phyloP scores from a whole-genome alignment of 2,329 filamentous ascomycete species.

The Onygenales sp. region DNA sequence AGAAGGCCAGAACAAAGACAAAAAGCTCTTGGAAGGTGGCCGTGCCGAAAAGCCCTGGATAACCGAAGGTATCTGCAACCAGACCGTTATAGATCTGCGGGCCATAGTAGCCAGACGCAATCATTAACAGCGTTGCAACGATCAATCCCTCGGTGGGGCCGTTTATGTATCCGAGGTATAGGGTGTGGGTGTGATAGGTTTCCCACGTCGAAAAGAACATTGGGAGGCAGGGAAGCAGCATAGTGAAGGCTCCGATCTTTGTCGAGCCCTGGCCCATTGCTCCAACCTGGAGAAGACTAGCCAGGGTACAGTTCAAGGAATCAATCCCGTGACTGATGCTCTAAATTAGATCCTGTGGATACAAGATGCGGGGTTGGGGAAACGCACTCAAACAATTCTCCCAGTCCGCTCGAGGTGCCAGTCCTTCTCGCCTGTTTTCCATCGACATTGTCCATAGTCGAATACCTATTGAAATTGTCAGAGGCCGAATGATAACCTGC shows the following conservation, averaged over 20 bases:
- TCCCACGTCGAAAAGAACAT: slow-evolving; percentile 99
- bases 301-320: slow-evolving; percentile 92
- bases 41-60: slow-evolving; percentile 54
- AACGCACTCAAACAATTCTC: slow-evolving; percentile 81
- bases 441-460: slow-evolving; percentile 98
- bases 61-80: slow-evolving; percentile 60
- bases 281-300: slow-evolving; percentile 79
- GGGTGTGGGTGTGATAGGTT: slow-evolving; percentile 94
- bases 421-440: slow-evolving; percentile 94
- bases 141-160: slow-evolving; percentile 93
- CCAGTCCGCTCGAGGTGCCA: slow-evolving; percentile 85
- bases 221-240: slow-evolving; percentile 78
- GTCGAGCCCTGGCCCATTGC: slow-evolving; percentile 86
- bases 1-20: slow-evolving; percentile 60
- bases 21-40: slow-evolving; percentile 79
- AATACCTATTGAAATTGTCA: slow-evolving; percentile 46
- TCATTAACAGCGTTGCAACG: slow-evolving; percentile 78
- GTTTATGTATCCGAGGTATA: slow-evolving; percentile 94
- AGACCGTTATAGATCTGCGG: slow-evolving; percentile 77
- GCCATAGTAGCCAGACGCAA: slow-evolving; percentile 76
- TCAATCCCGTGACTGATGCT: slow-evolving; percentile 74
- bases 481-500: background rate
- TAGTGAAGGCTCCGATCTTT: slow-evolving; percentile 79
- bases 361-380: background rate
- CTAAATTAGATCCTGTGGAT: slow-evolving; percentile 15